Base-by-base conservation (phyloP, 2,329 filamentous ascomycete species). In the Aureobasidium sp. region DNA sequence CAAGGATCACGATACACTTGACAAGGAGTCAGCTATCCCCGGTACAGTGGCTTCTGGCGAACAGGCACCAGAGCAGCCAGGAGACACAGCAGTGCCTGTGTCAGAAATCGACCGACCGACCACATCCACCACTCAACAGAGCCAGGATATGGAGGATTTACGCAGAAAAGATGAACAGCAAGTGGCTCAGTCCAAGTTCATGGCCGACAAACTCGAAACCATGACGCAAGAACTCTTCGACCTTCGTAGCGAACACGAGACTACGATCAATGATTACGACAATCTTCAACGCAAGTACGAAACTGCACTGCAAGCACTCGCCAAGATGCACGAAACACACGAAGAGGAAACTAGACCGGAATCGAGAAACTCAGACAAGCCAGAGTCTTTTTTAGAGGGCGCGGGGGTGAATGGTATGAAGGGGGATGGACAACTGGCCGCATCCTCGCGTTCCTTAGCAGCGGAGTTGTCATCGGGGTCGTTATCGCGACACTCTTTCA, bases 201-300 rank as follows among this genome's bases (percentile, higher is more conserved):
- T 97, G 59, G 88, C 89, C 7, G 93, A 97, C 72, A 97, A 97
- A 76, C 83, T 97, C 14, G 93, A 97, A 69, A 87, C 82, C 42
- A 88, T 97, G 44, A 94, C 89, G 0, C 91, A 96, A 72, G 94
- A 99, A 75, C 85, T 99, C 2, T 84, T 96, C 62, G 90, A 94
- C 68, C 83, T 99, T 57, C 88, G 90, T 16, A 87, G 95, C 44
- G 91, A 97, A 74, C 94, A 99, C 68, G 93, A 97, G 72, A 80
- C 82, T 9, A 93, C 91, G 0, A 72, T 96, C 21, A 86, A 82
- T 65, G 91, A 97, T 62, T 93, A 87, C 68, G 89, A 95, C 65
- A 76, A 85, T 49, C 85, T 99, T 30, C 86, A 91, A 61, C 81
- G 85, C 67, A 97, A 96, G 74, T 99, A 99, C 68, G 90, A 96